Conservation (phyloP, 2,329 filamentous ascomycete species). For the Aspergillus aculeatus region DNA sequence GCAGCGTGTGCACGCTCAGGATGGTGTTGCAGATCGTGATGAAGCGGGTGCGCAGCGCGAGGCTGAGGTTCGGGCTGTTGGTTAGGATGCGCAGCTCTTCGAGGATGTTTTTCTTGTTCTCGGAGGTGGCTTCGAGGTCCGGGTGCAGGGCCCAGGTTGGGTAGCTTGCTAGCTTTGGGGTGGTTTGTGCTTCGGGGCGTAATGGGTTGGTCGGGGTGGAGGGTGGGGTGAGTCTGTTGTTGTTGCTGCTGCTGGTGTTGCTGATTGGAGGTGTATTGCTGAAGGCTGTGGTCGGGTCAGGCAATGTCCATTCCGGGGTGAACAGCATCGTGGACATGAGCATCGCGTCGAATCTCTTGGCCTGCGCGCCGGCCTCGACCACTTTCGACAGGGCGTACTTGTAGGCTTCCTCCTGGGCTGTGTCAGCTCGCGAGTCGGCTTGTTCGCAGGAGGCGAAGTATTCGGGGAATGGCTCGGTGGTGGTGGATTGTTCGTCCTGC, state of each 20-base stretch:
- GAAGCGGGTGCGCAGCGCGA: constrained; percentile 18
- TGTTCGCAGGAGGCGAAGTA: constrained; percentile 23
- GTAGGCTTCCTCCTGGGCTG: constrained; percentile 22
- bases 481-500: background rate
- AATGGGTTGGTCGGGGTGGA: background rate
- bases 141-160: background rate
- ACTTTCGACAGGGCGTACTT: constrained; percentile 23
- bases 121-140: background rate
- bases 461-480: constrained; percentile 28
- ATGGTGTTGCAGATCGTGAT: constrained; percentile 22
- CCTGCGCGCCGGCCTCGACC: constrained; percentile 21
- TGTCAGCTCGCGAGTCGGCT: constrained; percentile 5
- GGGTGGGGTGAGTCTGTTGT: background rate
- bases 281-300: background rate
- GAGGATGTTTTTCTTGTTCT: constrained; percentile 9
- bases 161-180: background rate
- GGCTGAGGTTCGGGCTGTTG: constrained; percentile 12
- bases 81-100: constrained; percentile 20
- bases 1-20: constrained; percentile 22
- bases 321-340: constrained; percentile 7
- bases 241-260: too few species aligned
- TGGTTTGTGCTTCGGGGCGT: background rate
- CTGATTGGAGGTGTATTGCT: too few species aligned
- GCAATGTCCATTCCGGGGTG: background rate
- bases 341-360: constrained; percentile 14